Evolutionary conservation across 495 filamentous ascomycete genomes (phyloP).

Genomic region (Xylaria grammica): DNA sequence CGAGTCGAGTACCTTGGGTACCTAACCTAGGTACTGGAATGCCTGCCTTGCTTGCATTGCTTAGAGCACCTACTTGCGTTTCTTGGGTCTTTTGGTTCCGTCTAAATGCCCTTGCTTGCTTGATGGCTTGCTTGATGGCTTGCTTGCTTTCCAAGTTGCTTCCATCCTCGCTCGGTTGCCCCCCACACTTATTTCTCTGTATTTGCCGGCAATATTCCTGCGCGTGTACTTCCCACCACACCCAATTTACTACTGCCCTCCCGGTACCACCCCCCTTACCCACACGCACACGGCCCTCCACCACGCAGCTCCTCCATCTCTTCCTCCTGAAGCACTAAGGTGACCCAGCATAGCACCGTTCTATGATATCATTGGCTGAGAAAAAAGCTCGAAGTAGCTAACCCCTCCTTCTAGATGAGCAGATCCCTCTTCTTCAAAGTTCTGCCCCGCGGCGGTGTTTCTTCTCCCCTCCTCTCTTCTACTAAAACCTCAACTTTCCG

Average conservation of each 20-base stretch:
- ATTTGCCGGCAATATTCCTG: conserved; percentile 13
- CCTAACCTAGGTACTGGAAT: too few relatives aligned
- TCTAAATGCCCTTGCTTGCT: not conserved
- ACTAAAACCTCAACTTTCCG: conserved; percentile 22
- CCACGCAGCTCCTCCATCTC: conserved; percentile 11
- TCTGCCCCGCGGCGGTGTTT: conserved; percentile 27
- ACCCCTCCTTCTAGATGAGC: conserved; percentile 28
- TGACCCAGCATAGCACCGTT: conserved; percentile 23
- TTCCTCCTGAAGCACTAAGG: conserved; percentile 14
- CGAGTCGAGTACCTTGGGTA: too few relatives aligned
- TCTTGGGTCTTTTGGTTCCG: not conserved
- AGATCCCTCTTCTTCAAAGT: conserved; percentile 27
- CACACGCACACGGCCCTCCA: conserved; percentile 19
- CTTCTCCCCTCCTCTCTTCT: conserved; percentile 23
- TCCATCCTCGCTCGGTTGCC: not conserved
- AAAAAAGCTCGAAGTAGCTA: conserved; percentile 25
- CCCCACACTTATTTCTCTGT: conserved; percentile 21
- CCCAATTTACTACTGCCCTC: not conserved
- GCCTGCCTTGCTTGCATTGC: too few relatives aligned
- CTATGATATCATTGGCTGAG: conserved; percentile 24
- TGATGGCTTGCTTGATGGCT: conserved; percentile 1
- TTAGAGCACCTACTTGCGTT: not conserved
- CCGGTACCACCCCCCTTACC: conserved; percentile 13
- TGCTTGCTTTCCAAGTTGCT: not conserved
- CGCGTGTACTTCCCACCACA: not conserved